Base-by-base conservation (phyloP, 2,329 filamentous ascomycete genomes). In the Fonsecaea pugnacius region DNA sequence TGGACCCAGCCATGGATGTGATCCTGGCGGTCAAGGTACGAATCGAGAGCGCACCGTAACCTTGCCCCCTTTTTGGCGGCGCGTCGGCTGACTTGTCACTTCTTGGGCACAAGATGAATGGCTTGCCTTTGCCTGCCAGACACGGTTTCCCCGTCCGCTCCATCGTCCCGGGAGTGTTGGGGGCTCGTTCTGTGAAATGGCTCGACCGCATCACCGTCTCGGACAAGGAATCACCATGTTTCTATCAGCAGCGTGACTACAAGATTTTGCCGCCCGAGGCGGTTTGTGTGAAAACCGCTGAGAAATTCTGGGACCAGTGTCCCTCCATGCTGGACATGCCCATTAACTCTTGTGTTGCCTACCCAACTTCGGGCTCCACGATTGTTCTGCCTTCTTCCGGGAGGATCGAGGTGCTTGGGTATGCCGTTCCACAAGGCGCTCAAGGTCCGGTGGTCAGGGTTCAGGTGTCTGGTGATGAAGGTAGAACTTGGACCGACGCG, bases 181-280 rank as follows among this genome's bases (percentile, higher is more conserved):
- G 83, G 12, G 84, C 82, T 14, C 75, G 83, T 48, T 82, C 79
- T 70, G 84, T 85, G 6, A 85, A 85, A 73, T 86, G 84, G 83
- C 76, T 86, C 3, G 83, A 84, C 66, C 75, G 75, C 9, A 82
- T 86, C 63, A 83, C 79, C 2, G 78, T 86, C 2, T 81, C 83
- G 66, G 73, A 76, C 56, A 66, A 75, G 54, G 83, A 87, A 69
- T 83, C 80, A 24, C 73, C 75, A 4, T 86, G 85, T 68, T 80
- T 82, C 72, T 87, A 87, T 70, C 84, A 86, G 73, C 81, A 83
- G 63, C 79, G 77, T 55, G 85, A 87, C 73, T 87, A 87, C 76
- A 87, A 87, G 72, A 78, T 85, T 33, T 75, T 87, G 6, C 84
- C 84, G 1, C 82, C 81, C 0, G 78, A 84, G 38, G 83, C 79